phyloP scores from a whole-genome alignment of 768 basidiomycete species.

The Serendipita sp. region DNA sequence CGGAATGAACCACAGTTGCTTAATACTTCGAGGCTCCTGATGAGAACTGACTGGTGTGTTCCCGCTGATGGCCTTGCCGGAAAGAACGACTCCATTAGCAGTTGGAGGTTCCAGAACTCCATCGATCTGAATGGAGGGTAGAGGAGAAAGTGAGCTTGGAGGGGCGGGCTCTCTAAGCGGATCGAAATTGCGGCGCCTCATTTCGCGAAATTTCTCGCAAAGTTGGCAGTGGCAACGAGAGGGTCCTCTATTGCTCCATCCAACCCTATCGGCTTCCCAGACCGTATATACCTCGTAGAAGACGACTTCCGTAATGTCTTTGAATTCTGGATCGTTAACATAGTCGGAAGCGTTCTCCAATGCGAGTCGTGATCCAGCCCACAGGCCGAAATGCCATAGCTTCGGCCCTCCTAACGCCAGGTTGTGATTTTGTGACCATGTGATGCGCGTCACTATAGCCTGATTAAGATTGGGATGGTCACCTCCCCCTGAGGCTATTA shows the following conservation, averaged over 20 bases:
- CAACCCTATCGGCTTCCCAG: background rate
- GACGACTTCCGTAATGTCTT: background rate
- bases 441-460: background rate
- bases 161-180: background rate
- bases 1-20: too few relatives aligned
- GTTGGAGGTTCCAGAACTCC: too few relatives aligned
- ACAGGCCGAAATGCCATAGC: background rate
- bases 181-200: background rate
- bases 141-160: too few relatives aligned
- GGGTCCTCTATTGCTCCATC: too few relatives aligned
- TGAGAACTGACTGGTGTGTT: too few relatives aligned
- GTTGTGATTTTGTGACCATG: background rate
- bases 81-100: too few relatives aligned
- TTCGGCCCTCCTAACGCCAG: background rate
- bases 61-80: too few relatives aligned
- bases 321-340: background rate
- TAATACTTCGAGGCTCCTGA: too few relatives aligned
- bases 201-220: background rate
- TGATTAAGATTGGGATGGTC: background rate
- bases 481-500: too few relatives aligned
- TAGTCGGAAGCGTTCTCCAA: background rate
- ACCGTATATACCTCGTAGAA: background rate
- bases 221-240: background rate
- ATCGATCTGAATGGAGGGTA: too few relatives aligned
- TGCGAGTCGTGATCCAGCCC: background rate